phyloP scores from a whole-genome alignment of 2,329 filamentous ascomycete species.

The Thelonectria blattea region DNA sequence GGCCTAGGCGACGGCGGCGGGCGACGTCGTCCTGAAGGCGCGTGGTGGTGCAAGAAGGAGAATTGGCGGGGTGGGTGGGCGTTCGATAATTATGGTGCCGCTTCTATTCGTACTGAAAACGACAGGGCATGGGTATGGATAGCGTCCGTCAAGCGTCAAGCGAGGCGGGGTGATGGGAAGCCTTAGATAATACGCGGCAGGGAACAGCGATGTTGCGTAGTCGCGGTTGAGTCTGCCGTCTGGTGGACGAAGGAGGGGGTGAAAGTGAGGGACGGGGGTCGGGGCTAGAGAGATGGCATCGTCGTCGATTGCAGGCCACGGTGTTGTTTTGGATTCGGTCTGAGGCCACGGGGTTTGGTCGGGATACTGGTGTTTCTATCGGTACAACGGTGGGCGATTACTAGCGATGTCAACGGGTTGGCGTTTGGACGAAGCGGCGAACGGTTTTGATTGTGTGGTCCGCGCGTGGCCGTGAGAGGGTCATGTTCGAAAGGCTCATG shows the following conservation, averaged over 20 bases:
- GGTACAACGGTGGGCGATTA: not conserved
- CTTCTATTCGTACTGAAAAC: conserved; percentile 3
- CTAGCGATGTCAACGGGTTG: not conserved
- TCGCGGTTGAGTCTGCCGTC: conserved; percentile 25
- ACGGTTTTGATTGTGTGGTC: conserved; percentile 22
- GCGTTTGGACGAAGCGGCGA: conserved; percentile 20
- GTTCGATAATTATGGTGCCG: conserved; percentile 13
- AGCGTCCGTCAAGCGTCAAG: conserved; percentile 25
- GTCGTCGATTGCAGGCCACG: conserved; percentile 4
- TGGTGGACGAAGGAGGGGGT: conserved; percentile 8
- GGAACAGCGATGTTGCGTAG: conserved; percentile 4
- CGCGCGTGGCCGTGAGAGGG: conserved; percentile 1
- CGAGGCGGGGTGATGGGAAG: conserved; percentile 38
- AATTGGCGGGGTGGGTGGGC: conserved; percentile 15
- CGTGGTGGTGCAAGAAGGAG: conserved; percentile 1
- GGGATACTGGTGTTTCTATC: not conserved
- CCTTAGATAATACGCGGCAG: conserved; percentile 10
- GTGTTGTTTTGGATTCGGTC: not conserved
- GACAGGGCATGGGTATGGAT: conserved; percentile 36
- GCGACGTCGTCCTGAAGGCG: conserved; percentile 17
- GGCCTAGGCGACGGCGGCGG: conserved; percentile 19
- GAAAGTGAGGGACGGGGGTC: conserved; percentile 1
- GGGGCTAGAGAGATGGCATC: conserved; percentile 21
- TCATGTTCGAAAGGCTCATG: not conserved
- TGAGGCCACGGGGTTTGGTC: not conserved